Evolutionary conservation across 495 filamentous ascomycete genomes (phyloP).

Genomic region (Aspergillus egyptiacus): DNA sequence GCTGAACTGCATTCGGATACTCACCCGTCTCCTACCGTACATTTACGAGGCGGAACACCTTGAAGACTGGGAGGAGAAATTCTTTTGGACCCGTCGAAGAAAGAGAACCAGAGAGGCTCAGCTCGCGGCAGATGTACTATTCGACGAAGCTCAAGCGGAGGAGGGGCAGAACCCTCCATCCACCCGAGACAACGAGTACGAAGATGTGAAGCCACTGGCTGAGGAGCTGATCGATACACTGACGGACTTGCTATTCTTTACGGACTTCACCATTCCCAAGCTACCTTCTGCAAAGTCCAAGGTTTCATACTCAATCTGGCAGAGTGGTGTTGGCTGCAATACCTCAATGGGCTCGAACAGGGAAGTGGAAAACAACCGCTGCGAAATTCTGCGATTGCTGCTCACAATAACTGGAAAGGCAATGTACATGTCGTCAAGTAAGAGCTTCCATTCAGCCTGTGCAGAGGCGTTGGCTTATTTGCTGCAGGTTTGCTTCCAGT

Average conservation of each 20-base stretch:
- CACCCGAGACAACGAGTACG: conserved; percentile 55
- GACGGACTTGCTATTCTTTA: conserved; percentile 85
- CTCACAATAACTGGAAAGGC: conserved; percentile 82
- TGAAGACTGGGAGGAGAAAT: conserved; percentile 80
- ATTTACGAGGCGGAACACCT: conserved; percentile 87
- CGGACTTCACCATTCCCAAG: conserved; percentile 75
- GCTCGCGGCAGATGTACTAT: conserved; percentile 67
- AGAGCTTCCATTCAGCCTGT: conserved; percentile 19
- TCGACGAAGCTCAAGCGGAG: conserved; percentile 64
- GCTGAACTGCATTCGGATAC: conserved; percentile 86
- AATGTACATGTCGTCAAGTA: conserved; percentile 83
- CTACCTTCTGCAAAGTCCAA: conserved; percentile 64
- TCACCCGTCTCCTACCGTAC: conserved; percentile 88
- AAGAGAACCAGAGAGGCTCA: conserved; percentile 51
- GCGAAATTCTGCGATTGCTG: conserved; percentile 81
- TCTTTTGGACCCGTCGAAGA: conserved; percentile 81
- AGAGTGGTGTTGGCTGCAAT: conserved; percentile 94
- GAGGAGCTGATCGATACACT: conserved; percentile 92
- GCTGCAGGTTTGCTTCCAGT: conserved; percentile 63
- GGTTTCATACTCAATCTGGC: conserved; percentile 93
- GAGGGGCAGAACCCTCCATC: conserved; percentile 41
- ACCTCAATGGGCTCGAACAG: conserved; percentile 80
- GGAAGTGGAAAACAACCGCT: conserved; percentile 85
- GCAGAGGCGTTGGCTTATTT: conserved; percentile 11
- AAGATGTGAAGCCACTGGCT: conserved; percentile 80